phyloP scores from a whole-genome alignment of 1,284 basidiomycete genomes.

The Cryptococcus deneoformans region DNA sequence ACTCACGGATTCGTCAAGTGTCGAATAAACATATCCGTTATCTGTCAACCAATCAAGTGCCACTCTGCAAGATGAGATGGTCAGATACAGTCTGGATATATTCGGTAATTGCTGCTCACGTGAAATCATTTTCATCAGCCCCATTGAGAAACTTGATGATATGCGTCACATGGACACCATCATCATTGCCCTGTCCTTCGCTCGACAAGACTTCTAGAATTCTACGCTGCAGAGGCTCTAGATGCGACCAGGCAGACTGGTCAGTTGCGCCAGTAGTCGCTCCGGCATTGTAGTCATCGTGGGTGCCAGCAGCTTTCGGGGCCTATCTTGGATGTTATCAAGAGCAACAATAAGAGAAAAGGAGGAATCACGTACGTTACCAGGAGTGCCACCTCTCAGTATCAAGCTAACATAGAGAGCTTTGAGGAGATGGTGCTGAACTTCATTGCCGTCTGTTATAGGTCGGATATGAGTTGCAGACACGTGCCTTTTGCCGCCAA shows the following conservation, averaged over 20 bases:
- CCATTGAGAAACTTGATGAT: constrained; percentile 52
- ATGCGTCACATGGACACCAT: constrained; percentile 62
- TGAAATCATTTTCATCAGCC: constrained; percentile 39
- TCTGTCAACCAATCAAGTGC: constrained; percentile 67
- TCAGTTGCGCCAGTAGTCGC: constrained; percentile 5
- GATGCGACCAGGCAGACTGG: constrained; percentile 51
- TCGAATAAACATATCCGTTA: constrained; percentile 65
- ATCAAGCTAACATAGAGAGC: constrained; percentile 55
- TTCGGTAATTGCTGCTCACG: constrained; percentile 42
- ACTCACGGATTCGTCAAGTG: constrained; percentile 59
- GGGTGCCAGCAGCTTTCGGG: constrained; percentile 2
- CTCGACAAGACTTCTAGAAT: constrained; percentile 60
- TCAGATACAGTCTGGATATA: constrained; percentile 3
- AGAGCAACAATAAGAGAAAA: constrained; percentile 8
- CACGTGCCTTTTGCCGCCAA: constrained; percentile 78
- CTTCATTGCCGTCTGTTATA: constrained; percentile 71
- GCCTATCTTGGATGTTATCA: not conserved
- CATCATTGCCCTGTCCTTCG: constrained; percentile 40
- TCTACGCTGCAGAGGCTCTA: constrained; percentile 61
- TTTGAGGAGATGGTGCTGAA: constrained; percentile 73
- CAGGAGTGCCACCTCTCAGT: constrained; percentile 51
- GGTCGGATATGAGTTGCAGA: constrained; percentile 70
- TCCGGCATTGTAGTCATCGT: constrained; percentile 38
- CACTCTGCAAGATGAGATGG: constrained; percentile 48
- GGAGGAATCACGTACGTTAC: constrained; percentile 35